These are phyloP conservation scores for Phytopythium delawarense DNA, from an alignment of 352 stramenopile species.

Conservation along the genomic window DNA sequence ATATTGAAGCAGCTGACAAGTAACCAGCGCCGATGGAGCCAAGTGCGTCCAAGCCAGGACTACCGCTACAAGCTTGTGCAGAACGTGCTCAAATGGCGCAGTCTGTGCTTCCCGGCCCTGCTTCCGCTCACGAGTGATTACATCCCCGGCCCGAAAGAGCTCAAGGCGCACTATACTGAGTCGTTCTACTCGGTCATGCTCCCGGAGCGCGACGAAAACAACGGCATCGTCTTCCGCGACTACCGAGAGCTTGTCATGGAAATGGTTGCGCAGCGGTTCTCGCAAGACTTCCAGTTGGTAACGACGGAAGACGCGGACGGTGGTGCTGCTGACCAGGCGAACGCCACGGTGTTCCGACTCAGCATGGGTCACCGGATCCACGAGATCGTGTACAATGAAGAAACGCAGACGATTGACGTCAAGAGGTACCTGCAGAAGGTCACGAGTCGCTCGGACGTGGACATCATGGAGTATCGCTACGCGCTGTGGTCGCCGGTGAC, in stretches of 20 bases:
- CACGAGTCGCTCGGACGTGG: slow-evolving; percentile 53
- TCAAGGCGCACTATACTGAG: slow-evolving; percentile 78
- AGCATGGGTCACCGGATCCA: slow-evolving; percentile 89
- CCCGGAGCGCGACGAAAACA: slow-evolving; percentile 56
- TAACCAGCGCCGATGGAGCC: slow-evolving; percentile 96
- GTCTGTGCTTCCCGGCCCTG: slow-evolving; percentile 94
- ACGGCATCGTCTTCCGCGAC: slow-evolving; percentile 57
- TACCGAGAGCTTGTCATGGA: slow-evolving; percentile 80
- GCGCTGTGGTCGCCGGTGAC: slow-evolving; percentile 70
- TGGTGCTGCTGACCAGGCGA: slow-evolving; percentile 19
- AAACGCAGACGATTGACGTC: slow-evolving; percentile 83
- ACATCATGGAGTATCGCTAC: slow-evolving; percentile 85
- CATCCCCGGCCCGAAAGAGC: slow-evolving; percentile 71
- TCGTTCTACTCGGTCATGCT: slow-evolving; percentile 87
- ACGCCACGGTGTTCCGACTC: slow-evolving; percentile 51
- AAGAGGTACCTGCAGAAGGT: slow-evolving; percentile 78
- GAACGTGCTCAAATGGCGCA: slow-evolving; percentile 96
- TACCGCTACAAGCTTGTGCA: slow-evolving; percentile 59
- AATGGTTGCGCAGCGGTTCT: slow-evolving; percentile 82
- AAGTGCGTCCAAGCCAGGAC: slow-evolving; percentile 82
- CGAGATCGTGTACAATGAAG: slow-evolving; percentile 84
- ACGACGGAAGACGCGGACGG: slow-evolving; percentile 37
- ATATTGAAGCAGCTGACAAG: slow-evolving; percentile 82
- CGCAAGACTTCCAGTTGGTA: slow-evolving; percentile 88
- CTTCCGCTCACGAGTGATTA: slow-evolving; percentile 91